Conservation (phyloP, 139 green algal genomes). For the Pseudopediastrum boryanum region DNA sequence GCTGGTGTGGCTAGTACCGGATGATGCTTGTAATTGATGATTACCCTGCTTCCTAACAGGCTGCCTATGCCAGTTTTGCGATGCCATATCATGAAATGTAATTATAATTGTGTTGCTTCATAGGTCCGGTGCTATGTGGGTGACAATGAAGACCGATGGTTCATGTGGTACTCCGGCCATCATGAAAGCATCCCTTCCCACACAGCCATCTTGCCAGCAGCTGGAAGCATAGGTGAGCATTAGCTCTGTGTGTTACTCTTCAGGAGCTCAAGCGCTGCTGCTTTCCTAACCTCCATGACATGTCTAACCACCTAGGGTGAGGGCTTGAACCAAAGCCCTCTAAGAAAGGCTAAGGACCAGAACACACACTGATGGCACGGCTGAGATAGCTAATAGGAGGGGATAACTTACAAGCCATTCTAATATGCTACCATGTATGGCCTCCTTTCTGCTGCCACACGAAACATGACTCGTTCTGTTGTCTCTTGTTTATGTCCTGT, state of each 20-base stretch:
- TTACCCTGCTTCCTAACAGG: not conserved
- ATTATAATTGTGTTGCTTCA: not conserved
- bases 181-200: conserved; percentile 17
- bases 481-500: no score
- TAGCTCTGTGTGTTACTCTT: not conserved
- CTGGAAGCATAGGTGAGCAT: conserved; percentile 65
- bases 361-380: not conserved
- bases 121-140: conserved; percentile 81
- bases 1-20: not conserved
- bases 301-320: not conserved
- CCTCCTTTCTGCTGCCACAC: no score
- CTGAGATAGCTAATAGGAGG: no score
- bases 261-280: not conserved
- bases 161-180: conserved; percentile 88
- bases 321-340: not conserved
- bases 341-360: not conserved
- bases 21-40: not conserved
- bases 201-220: conserved; percentile 59
- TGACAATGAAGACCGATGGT: conserved; percentile 85
- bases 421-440: no score
- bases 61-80: not conserved
- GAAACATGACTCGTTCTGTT: no score
- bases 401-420: no score
- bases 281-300: not conserved
- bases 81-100: not conserved